Evolutionary conservation across 2,329 filamentous ascomycete species (phyloP).

Genomic region (Fusarium xylarioides): DNA sequence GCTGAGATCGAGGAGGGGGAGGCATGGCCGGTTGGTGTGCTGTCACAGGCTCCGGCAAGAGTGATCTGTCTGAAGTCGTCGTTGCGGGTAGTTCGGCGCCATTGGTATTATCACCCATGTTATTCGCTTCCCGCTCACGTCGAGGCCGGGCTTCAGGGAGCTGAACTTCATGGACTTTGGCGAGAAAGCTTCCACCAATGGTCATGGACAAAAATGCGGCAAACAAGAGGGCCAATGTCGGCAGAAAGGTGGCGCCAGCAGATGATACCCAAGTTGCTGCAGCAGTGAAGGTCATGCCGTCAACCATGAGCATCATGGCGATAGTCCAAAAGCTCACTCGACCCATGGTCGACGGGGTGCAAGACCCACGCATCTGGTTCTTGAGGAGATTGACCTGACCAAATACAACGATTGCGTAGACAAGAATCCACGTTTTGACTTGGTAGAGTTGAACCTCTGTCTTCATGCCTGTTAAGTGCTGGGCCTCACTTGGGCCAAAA

Average conservation of each 20-base stretch:
- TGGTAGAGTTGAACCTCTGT: constrained; percentile 66
- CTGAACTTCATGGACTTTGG: constrained; percentile 69
- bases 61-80: constrained; percentile 39
- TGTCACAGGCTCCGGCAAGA: constrained; percentile 55
- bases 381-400: constrained; percentile 71
- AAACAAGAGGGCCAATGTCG: constrained; percentile 63
- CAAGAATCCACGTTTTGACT: constrained; percentile 67
- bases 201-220: constrained; percentile 64
- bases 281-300: constrained; percentile 67
- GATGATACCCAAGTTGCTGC: constrained; percentile 66
- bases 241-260: constrained; percentile 64
- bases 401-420: constrained; percentile 65
- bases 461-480: constrained; percentile 69
- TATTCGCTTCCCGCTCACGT: constrained; percentile 47
- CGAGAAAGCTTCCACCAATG: constrained; percentile 66
- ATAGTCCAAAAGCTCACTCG: constrained; percentile 72
- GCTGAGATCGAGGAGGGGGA: constrained; percentile 25
- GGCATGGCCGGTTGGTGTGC: constrained; percentile 39
- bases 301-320: constrained; percentile 69
- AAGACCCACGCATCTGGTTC: constrained; percentile 71
- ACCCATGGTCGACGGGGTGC: constrained; percentile 72
- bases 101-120: constrained; percentile 28
- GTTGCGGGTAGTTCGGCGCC: constrained; percentile 35
- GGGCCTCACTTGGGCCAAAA: constrained; percentile 59
- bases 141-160: constrained; percentile 63